phyloP scores from a whole-genome alignment of 352 stramenopile genomes.

The Globisporangium yorkense region DNA sequence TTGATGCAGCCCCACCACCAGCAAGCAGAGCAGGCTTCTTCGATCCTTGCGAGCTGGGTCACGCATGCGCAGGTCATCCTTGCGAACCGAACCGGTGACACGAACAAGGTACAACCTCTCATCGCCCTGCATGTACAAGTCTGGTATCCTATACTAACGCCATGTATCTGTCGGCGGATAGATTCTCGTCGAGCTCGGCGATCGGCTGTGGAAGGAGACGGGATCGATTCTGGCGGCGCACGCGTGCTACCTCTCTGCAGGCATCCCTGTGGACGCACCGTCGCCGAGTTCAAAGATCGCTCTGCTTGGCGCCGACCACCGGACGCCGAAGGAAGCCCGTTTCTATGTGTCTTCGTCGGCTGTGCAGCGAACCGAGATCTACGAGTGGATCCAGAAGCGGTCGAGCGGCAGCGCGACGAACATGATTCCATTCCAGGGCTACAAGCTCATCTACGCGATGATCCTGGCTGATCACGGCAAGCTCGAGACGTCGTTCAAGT shows the following conservation, averaged over 20 bases:
- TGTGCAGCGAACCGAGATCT: slow-evolving; percentile 82
- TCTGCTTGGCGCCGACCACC: slow-evolving; percentile 74
- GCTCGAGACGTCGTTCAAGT: slow-evolving; percentile 80
- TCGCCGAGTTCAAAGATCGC: slow-evolving; percentile 73
- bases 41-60: slow-evolving; percentile 69
- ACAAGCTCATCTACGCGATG: slow-evolving; percentile 88
- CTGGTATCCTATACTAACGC: not conserved
- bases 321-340: slow-evolving; percentile 56
- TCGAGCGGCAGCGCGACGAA: slow-evolving; percentile 39
- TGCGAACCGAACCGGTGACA: slow-evolving; percentile 76
- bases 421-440: slow-evolving; percentile 85
- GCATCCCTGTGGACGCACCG: slow-evolving; percentile 65
- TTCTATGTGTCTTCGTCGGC: slow-evolving; percentile 77
- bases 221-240: slow-evolving; percentile 66
- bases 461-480: slow-evolving; percentile 79
- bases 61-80: slow-evolving; percentile 77
- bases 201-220: slow-evolving; percentile 71
- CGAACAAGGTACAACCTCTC: slow-evolving; percentile 38
- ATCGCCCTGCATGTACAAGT: not conserved
- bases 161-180: not conserved
- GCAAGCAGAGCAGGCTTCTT: slow-evolving; percentile 24
- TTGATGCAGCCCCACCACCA: slow-evolving; percentile 39
- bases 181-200: slow-evolving; percentile 78
- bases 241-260: slow-evolving; percentile 75
- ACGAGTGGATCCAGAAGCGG: slow-evolving; percentile 77